Percentiles rank a stretch among this genome's conserved stretches.
Conservation (phyloP, 2,329 filamentous ascomycete species). For the Raffaelea ambrosiae region DNA sequence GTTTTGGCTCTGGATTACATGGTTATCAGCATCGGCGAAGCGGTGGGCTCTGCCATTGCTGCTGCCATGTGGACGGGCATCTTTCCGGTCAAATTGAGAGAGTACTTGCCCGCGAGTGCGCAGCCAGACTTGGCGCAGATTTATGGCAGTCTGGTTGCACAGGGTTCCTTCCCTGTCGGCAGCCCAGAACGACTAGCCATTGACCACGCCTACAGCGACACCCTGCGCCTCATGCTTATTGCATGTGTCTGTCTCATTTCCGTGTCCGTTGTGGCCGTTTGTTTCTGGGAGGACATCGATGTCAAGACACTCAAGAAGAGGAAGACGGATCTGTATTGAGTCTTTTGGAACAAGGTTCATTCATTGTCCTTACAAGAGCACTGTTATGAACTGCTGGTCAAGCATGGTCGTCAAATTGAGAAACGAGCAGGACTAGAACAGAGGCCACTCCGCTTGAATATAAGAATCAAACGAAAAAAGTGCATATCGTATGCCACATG, state of each 20-base stretch:
- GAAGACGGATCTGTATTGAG: not conserved
- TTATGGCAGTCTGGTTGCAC: conserved; percentile 41
- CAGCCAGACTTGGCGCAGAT: conserved; percentile 31
- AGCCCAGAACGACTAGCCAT: conserved; percentile 42
- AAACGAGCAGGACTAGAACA: too few relatives aligned
- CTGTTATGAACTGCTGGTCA: too few relatives aligned
- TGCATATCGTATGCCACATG: too few relatives aligned
- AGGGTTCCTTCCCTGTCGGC: conserved; percentile 41
- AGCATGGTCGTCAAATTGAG: too few relatives aligned
- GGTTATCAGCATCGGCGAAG: conserved; percentile 49
- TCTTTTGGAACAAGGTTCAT: too few relatives aligned
- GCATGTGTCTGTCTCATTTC: conserved; percentile 27
- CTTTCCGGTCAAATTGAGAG: conserved; percentile 39
- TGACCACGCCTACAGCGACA: conserved; percentile 44
- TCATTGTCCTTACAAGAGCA: too few relatives aligned
- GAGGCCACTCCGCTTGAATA: too few relatives aligned
- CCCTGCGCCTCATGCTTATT: conserved; percentile 37
- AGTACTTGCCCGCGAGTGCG: conserved; percentile 36
- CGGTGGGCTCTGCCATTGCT: conserved; percentile 48
- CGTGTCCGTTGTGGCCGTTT: conserved; percentile 1
- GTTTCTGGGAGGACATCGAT: conserved; percentile 4
- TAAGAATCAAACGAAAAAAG: too few relatives aligned
- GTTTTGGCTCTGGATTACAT: conserved; percentile 18
- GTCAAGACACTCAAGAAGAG: conserved; percentile 2
- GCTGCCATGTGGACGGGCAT: conserved; percentile 35